phyloP scores from a whole-genome alignment of 495 filamentous ascomycete species.

The Penicillium fimorum region DNA sequence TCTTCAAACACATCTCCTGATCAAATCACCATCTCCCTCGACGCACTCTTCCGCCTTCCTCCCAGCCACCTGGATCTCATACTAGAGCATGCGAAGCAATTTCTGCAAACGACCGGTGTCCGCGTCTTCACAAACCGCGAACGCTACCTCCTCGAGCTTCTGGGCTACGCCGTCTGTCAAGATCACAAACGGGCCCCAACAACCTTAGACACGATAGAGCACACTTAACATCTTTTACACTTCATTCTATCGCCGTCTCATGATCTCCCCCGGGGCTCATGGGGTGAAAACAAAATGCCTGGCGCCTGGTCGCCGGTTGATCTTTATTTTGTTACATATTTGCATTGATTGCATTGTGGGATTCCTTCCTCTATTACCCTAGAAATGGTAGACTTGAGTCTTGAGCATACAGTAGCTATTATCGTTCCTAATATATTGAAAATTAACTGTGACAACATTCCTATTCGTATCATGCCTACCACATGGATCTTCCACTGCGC shows the following conservation, averaged over 20 bases:
- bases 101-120: conserved; percentile 30
- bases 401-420: not conserved
- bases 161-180: conserved; percentile 40
- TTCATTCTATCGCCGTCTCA: not conserved
- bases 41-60: conserved; percentile 17
- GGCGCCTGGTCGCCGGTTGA: not conserved
- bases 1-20: conserved; percentile 5
- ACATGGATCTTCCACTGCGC: not conserved
- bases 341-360: not conserved
- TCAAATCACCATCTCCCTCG: conserved; percentile 22
- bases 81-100: conserved; percentile 26
- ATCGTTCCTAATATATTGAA: not conserved
- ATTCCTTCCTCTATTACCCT: not conserved
- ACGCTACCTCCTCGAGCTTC: conserved; percentile 43
- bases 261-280: not conserved
- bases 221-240: not conserved
- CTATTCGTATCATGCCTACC: not conserved
- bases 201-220: not conserved
- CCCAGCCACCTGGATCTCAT: conserved; percentile 13
- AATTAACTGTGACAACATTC: not conserved
- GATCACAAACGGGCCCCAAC: conserved; percentile 22
- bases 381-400: not conserved
- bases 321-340: not conserved
- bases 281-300: not conserved
- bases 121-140: conserved; percentile 40